Evolutionary conservation across 208 protist genomes (phyloP).

Genomic region (Wallacemonas sp.): DNA sequence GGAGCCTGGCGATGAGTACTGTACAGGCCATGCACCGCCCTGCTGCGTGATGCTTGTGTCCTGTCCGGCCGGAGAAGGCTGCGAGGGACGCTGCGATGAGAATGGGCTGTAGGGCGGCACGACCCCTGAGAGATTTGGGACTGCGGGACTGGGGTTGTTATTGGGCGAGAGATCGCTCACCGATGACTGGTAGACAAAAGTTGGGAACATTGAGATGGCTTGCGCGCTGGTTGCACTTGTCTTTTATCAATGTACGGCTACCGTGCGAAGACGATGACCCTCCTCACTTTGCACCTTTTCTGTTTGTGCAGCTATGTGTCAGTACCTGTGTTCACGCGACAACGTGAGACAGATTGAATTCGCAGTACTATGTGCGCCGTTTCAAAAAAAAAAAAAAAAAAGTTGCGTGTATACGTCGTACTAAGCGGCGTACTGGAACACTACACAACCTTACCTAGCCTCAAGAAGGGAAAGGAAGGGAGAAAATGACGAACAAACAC

Average conservation of each 20-base stretch:
- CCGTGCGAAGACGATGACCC: neutral
- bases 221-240: no score
- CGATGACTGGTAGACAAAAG: neutral
- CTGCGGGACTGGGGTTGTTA: neutral
- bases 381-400: no score
- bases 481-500: no score
- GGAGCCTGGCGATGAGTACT: slow-evolving; percentile 8
- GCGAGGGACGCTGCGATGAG: neutral
- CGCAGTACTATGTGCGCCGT: no score
- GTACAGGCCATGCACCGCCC: neutral
- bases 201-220: slow-evolving; percentile 6
- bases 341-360: no score
- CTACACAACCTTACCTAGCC: no score
- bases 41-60: neutral
- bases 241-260: no score
- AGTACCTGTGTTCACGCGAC: no score
- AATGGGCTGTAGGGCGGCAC: neutral
- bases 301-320: neutral
- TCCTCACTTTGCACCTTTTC: neutral
- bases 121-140: neutral
- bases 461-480: no score
- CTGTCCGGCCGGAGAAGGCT: neutral
- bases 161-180: neutral
- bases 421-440: no score
- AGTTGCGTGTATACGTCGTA: no score